Evolutionary conservation across 1,284 basidiomycete genomes (phyloP).

Genomic region (Fomitopsis palustris): DNA sequence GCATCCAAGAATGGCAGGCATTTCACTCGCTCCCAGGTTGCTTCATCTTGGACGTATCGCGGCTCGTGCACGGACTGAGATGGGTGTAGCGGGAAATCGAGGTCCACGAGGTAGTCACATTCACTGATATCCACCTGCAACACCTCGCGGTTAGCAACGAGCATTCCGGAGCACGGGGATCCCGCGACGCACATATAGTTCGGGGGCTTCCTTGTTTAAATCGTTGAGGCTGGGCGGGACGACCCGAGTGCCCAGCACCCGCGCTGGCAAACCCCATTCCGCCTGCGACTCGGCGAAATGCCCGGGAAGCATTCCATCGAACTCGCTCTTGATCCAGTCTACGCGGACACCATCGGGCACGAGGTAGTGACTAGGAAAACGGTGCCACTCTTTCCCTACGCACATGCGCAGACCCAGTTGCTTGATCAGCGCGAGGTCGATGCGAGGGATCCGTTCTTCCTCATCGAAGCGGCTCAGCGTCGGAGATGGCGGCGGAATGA

Average conservation of each 20-base stretch:
- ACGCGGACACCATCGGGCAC: conserved; percentile 82
- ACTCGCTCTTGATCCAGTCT: conserved; percentile 87
- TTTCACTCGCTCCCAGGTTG: conserved; percentile 71
- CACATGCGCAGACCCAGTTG: conserved; percentile 82
- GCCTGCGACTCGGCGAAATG: conserved; percentile 53
- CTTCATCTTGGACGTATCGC: conserved; percentile 63
- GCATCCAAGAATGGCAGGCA: conserved; percentile 84
- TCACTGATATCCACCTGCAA: conserved; percentile 63
- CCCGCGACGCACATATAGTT: conserved; percentile 71
- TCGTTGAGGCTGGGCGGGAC: conserved; percentile 81
- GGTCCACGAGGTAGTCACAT: conserved; percentile 87
- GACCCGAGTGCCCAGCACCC: conserved; percentile 58
- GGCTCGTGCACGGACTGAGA: conserved; percentile 61
- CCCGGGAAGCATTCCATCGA: conserved; percentile 85
- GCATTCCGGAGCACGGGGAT: background rate
- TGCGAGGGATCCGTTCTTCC: conserved; percentile 48
- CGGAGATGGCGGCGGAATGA: conserved; percentile 35
- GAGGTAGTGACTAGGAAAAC: conserved; percentile 90
- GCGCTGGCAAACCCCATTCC: conserved; percentile 50
- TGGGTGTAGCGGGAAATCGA: conserved; percentile 75
- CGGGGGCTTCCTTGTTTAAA: conserved; percentile 75
- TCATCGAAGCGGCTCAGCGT: conserved; percentile 32
- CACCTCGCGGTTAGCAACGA: conserved; percentile 1
- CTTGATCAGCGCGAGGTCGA: conserved; percentile 70
- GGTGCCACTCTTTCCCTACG: conserved; percentile 93